A percentile compares a stretch with the other conserved stretches of the same genome.
Evolutionary conservation across 2,329 filamentous ascomycete species (phyloP).

Genomic region (Rutstroemia sp.): DNA sequence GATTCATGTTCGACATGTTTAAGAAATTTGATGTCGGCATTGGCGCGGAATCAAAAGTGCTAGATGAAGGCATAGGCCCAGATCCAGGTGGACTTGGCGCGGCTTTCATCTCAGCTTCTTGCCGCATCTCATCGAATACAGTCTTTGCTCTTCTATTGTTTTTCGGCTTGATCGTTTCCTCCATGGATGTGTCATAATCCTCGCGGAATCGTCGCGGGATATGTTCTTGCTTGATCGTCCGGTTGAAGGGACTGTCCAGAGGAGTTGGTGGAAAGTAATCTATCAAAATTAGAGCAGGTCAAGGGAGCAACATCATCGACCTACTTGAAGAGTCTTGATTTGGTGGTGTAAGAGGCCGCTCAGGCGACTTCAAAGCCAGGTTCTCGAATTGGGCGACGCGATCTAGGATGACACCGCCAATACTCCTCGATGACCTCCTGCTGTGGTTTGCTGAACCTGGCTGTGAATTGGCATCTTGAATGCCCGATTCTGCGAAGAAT

Average conservation of each 20-base stretch:
- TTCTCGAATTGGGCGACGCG: constrained; percentile 53
- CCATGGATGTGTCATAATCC: constrained; percentile 57
- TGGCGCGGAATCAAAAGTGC: constrained; percentile 43
- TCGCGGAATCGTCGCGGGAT: constrained; percentile 47
- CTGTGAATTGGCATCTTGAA: constrained; percentile 13
- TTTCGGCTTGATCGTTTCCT: constrained; percentile 56
- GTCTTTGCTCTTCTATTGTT: constrained; percentile 39
- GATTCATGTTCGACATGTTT: constrained; percentile 40
- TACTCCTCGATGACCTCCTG: constrained; percentile 35
- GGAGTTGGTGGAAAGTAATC: constrained; percentile 62
- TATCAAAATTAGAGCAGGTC: constrained; percentile 30
- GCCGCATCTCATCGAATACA: constrained; percentile 52
- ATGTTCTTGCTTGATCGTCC: constrained; percentile 27
- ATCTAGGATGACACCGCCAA: constrained; percentile 55
- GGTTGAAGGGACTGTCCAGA: constrained; percentile 52
- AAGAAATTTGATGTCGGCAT: constrained; percentile 52
- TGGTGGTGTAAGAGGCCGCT: constrained; percentile 54
- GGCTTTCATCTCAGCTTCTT: constrained; percentile 44
- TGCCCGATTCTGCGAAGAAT: constrained; percentile 25
- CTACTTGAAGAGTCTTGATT: constrained; percentile 53
- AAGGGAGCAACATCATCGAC: constrained; percentile 23
- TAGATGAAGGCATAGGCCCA: constrained; percentile 37
- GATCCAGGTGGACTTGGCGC: constrained; percentile 51
- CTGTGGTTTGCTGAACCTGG: constrained; percentile 20
- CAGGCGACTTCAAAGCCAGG: constrained; percentile 36